Percentiles rank a stretch among this genome's conserved stretches.
These are phyloP conservation scores for Whalleya microplaca DNA, from an alignment of 2,329 filamentous ascomycete species.

Conservation along the genomic window DNA sequence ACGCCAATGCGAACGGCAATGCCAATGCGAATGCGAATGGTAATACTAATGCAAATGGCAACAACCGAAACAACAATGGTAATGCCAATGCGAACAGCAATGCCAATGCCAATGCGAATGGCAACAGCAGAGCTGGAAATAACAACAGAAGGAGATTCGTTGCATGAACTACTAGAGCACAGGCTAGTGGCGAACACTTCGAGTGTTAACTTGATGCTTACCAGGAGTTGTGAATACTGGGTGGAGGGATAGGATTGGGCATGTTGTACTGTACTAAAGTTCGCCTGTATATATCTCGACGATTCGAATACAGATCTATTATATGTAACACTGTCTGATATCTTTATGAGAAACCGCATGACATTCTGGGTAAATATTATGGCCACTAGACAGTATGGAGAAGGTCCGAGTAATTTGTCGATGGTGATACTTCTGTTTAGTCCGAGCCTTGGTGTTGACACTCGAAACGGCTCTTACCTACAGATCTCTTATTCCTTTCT, in stretches of 20 bases:
- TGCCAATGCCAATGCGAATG: conserved; percentile 11
- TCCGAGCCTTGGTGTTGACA: no score
- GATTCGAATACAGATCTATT: conserved; percentile 7
- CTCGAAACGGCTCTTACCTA: no score
- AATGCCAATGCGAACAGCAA: conserved; percentile 21
- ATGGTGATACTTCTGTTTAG: no score
- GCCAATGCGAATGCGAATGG: conserved; percentile 13
- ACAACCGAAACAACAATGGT: conserved; percentile 18
- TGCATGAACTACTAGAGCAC: conserved; percentile 8
- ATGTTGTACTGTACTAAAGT: conserved; percentile 18
- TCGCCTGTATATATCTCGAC: conserved; percentile 22
- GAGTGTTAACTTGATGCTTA: conserved; percentile 12
- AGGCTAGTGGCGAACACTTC: conserved; percentile 3
- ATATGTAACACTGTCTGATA: not conserved
- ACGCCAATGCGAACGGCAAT: conserved; percentile 13
- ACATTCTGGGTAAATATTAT: no score
- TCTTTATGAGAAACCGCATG: no score
- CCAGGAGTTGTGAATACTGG: conserved; percentile 16
- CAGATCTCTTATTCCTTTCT: no score
- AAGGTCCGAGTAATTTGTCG: no score
- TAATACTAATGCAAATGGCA: conserved; percentile 12
- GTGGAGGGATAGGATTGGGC: conserved; percentile 17
- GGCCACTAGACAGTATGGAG: no score
- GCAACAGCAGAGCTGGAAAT: conserved; percentile 22
- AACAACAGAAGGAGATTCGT: conserved; percentile 25